Conservation (phyloP, 257 asterid genomes). For the Haberlea rhodopensis region DNA sequence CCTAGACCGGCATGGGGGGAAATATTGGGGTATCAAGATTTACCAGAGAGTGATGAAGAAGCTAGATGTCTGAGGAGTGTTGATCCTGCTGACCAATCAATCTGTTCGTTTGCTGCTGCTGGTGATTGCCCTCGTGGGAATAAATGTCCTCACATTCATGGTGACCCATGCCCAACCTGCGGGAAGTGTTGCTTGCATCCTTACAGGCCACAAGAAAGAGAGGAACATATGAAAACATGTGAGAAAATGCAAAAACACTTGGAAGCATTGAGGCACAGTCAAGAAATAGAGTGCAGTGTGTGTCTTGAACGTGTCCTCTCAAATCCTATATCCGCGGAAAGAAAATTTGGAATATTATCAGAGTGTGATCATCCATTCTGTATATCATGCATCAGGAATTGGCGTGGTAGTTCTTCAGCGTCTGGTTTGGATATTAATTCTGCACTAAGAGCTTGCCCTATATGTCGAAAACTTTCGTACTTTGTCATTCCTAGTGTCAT, state of each 20-base stretch:
- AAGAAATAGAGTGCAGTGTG: conserved; percentile 90
- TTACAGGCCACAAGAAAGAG: conserved; percentile 79
- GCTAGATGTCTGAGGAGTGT: conserved; percentile 33
- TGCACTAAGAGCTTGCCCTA: conserved; percentile 86
- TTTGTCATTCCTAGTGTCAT: conserved; percentile 93
- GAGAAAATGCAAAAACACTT: conserved; percentile 70
- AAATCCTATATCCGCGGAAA: conserved; percentile 67
- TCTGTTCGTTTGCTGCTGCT: conserved; percentile 92
- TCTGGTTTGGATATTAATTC: conserved; percentile 81
- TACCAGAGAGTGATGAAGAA: conserved; percentile 39
- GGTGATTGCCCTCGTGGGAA: conserved; percentile 85
- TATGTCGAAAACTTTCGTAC: conserved; percentile 87
- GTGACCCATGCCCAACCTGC: conserved; percentile 77
- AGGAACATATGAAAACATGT: conserved; percentile 72
- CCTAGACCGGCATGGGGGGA: conserved; percentile 48
- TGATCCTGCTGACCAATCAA: conserved; percentile 65
- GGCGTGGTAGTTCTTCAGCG: conserved; percentile 76
- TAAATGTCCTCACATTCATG: conserved; percentile 75
- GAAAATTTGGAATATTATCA: conserved; percentile 86
- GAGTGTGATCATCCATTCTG: conserved; percentile 97
- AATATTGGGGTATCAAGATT: conserved; percentile 31
- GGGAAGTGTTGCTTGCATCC: conserved; percentile 88
- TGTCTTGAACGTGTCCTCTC: conserved; percentile 89
- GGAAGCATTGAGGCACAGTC: conserved; percentile 69
- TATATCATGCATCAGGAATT: conserved; percentile 84